These are phyloP conservation scores for Chaetothyriales sp. DNA, from an alignment of 2,329 filamentous ascomycete species.

Conservation along the genomic window DNA sequence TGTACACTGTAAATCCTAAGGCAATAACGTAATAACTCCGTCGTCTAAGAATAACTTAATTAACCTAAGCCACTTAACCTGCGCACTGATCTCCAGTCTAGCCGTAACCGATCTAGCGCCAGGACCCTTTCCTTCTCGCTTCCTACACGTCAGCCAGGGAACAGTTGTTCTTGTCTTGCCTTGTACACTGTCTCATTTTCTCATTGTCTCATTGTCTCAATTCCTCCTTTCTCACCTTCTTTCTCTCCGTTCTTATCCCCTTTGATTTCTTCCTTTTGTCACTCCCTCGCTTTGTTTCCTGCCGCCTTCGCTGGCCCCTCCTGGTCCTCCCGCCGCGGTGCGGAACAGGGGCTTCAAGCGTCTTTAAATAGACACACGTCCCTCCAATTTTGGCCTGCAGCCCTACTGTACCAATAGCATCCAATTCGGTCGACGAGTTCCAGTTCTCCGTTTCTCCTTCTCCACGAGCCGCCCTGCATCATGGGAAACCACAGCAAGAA, in stretches of 20 bases:
- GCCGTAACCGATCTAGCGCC: not conserved
- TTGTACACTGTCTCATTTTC: slow-evolving; percentile 1
- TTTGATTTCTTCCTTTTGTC: not conserved
- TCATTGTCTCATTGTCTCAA: not conserved
- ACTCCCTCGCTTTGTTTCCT: not conserved
- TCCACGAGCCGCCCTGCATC: not conserved
- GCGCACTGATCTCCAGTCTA: not conserved
- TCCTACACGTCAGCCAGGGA: slow-evolving; percentile 13
- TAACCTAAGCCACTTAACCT: not conserved
- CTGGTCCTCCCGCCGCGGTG: not conserved
- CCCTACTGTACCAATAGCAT: not conserved
- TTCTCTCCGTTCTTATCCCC: not conserved
- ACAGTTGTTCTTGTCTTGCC: slow-evolving; percentile 5
- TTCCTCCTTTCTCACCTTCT: slow-evolving; percentile 1
- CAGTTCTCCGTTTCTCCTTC: not conserved
- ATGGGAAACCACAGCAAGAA: not conserved
- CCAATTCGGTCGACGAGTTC: not conserved
- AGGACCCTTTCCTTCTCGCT: slow-evolving; percentile 1
- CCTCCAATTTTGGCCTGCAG: no score
- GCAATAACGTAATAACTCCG: not conserved
- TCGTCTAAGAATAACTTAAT: not conserved
- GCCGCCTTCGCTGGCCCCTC: not conserved
- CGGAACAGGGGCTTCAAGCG: not conserved
- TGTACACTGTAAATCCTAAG: no score
- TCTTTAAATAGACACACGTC: not conserved